A percentile compares a stretch with the other conserved stretches of the same genome.
Evolutionary conservation across 371 early-diverging fungal genomes (phyloP).

Genomic region (Amoeboaphelidium occidentale): DNA sequence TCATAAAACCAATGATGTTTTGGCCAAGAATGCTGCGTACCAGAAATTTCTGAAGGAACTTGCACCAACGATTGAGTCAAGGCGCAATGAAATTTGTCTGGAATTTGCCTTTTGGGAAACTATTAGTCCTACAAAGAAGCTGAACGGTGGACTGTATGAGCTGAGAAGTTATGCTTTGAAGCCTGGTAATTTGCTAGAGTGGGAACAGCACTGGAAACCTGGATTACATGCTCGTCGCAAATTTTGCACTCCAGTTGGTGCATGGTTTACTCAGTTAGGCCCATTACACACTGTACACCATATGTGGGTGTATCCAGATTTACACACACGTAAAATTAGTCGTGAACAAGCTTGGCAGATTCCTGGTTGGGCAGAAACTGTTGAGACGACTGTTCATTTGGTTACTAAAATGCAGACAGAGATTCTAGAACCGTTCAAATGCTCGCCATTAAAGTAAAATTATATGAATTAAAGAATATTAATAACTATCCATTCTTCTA

Average conservation of each 20-base stretch:
- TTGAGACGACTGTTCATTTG: conserved; percentile 60
- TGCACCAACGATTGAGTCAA: conserved; percentile 34
- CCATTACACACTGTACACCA: conserved; percentile 68
- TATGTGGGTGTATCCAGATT: conserved; percentile 68
- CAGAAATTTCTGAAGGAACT: conserved; percentile 32
- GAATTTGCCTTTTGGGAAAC: conserved; percentile 83
- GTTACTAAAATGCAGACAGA: conserved; percentile 57
- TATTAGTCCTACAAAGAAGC: conserved; percentile 26
- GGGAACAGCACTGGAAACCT: conserved; percentile 61
- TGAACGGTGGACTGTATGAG: conserved; percentile 62
- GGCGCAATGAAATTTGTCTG: conserved; percentile 59
- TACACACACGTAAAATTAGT: conserved; percentile 57
- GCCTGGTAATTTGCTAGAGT: conserved; percentile 70
- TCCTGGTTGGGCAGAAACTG: conserved; percentile 79
- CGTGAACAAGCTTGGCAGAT: conserved; percentile 79
- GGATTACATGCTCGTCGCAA: conserved; percentile 65
- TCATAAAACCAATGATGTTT: conserved; percentile 21
- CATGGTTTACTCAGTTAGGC: conserved; percentile 84
- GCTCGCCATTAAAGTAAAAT: conserved; percentile 15
- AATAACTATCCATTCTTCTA: not conserved
- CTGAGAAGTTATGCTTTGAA: conserved; percentile 56
- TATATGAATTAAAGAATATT: not conserved
- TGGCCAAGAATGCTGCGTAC: conserved; percentile 28
- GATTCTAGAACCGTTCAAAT: conserved; percentile 52
- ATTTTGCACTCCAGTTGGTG: conserved; percentile 71